Percentiles rank a stretch among this genome's conserved stretches.
phyloP scores from a whole-genome alignment of 2,329 filamentous ascomycete genomes.

The Grosmannia clavigera region DNA sequence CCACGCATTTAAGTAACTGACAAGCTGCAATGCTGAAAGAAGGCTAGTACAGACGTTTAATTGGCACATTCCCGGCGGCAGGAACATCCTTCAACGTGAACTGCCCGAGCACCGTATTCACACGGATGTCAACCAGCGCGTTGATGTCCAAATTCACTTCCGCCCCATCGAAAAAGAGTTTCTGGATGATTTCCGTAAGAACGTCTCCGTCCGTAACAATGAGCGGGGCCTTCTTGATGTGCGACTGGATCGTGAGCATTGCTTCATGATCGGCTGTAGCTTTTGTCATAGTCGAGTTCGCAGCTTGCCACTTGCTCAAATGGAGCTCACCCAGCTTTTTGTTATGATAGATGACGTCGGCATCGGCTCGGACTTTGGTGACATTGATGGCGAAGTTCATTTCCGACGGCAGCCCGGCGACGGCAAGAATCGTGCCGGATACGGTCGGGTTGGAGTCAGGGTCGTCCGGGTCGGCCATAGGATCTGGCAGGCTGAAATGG shows the following conservation, averaged over 20 bases:
- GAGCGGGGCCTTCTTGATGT: slow-evolving; percentile 67
- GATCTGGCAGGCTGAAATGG: slow-evolving; percentile 73
- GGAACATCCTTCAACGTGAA: slow-evolving; percentile 76
- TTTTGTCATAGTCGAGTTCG: slow-evolving; percentile 63
- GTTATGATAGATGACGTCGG: slow-evolving; percentile 68
- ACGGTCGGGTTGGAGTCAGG: slow-evolving; percentile 66
- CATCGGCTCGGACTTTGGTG: slow-evolving; percentile 59
- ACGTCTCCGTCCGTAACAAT: slow-evolving; percentile 69
- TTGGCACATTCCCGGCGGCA: slow-evolving; percentile 70
- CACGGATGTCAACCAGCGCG: slow-evolving; percentile 70
- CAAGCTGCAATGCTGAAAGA: slow-evolving; percentile 21
- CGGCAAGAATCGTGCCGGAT: slow-evolving; percentile 69
- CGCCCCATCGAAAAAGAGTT: slow-evolving; percentile 61
- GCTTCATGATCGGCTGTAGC: slow-evolving; percentile 44
- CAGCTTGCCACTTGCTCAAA: slow-evolving; percentile 68
- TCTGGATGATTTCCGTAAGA: slow-evolving; percentile 70
- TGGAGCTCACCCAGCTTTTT: slow-evolving; percentile 72
- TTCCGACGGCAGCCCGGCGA: slow-evolving; percentile 68
- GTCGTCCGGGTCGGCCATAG: slow-evolving; percentile 61
- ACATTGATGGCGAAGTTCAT: slow-evolving; percentile 80
- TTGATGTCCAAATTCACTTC: slow-evolving; percentile 61
- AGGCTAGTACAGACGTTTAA: slow-evolving; percentile 69
- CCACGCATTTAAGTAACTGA: slow-evolving; percentile 7
- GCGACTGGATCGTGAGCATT: slow-evolving; percentile 60
- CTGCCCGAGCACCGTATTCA: slow-evolving; percentile 69